Conservation (phyloP, 108 stramenopile genomes). For the Skeletonema potamos region DNA sequence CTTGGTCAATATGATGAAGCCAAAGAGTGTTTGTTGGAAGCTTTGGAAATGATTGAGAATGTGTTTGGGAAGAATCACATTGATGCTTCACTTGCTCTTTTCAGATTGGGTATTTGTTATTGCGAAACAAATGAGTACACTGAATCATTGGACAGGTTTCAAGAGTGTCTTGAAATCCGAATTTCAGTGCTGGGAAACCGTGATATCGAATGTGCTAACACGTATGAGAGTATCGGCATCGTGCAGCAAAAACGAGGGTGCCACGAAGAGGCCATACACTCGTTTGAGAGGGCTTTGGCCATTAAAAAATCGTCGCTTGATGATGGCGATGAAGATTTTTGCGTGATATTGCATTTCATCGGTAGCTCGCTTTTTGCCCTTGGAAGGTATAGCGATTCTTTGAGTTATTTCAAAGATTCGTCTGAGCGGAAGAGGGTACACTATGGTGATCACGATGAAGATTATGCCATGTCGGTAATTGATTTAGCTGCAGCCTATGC, state of each 20-base stretch:
- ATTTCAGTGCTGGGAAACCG: constrained; percentile 28
- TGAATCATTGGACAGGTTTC: constrained; percentile 35
- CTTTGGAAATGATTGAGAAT: constrained; percentile 17
- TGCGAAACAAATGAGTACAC: constrained; percentile 35
- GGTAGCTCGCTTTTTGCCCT: constrained; percentile 40
- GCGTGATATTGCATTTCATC: constrained; percentile 44
- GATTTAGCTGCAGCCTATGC: constrained; percentile 46
- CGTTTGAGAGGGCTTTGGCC: constrained; percentile 45
- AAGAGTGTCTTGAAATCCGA: constrained; percentile 35
- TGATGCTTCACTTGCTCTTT: constrained; percentile 45
- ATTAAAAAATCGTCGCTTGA: constrained; percentile 39
- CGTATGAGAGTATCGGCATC: constrained; percentile 53
- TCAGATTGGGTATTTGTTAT: constrained; percentile 38
- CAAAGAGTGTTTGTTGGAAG: constrained; percentile 19
- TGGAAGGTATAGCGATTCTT: constrained; percentile 22
- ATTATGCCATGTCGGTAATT: constrained; percentile 43
- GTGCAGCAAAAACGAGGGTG: constrained; percentile 43
- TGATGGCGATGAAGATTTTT: constrained; percentile 40
- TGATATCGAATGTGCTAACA: constrained; percentile 39
- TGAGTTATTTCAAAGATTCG: constrained; percentile 38
- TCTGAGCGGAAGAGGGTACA: constrained; percentile 21
- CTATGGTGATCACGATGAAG: constrained; percentile 25
- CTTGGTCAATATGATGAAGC: constrained; percentile 33
- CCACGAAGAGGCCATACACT: constrained; percentile 40
- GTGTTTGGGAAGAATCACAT: constrained; percentile 30